phyloP scores from a whole-genome alignment of 805 yeast species.

The Starmerella scarabaei region DNA sequence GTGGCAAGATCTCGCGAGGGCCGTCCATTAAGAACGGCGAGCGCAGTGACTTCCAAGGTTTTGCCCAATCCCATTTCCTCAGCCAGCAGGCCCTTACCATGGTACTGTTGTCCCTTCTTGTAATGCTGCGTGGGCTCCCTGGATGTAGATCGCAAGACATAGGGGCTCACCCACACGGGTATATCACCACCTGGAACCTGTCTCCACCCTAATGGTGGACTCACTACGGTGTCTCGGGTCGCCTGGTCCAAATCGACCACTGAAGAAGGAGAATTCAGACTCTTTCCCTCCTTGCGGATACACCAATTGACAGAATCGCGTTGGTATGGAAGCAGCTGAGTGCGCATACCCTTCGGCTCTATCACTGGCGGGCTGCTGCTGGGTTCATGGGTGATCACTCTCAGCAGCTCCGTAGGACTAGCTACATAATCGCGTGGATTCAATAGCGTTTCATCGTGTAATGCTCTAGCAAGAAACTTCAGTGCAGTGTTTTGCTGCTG shows the following conservation, averaged over 20 bases:
- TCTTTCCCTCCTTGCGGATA: constrained; percentile 28
- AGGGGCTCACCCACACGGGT: constrained; percentile 24
- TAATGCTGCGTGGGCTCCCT: constrained; percentile 7
- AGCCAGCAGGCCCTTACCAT: constrained; percentile 57
- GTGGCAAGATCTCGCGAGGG: neutral
- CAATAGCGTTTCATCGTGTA: constrained; percentile 9
- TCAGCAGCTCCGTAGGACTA: constrained; percentile 10
- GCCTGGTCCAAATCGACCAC: constrained; percentile 19
- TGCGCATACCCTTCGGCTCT: constrained; percentile 8
- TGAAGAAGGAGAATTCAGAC: constrained; percentile 6
- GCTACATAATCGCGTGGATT: constrained; percentile 11
- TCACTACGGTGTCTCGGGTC: constrained; percentile 16
- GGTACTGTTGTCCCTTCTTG: constrained; percentile 1
- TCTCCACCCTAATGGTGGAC: constrained; percentile 24
- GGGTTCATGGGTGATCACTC: constrained; percentile 8
- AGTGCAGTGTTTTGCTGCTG: constrained; percentile 2
- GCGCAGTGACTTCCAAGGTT: constrained; percentile 69
- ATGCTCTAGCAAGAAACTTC: constrained; percentile 11
- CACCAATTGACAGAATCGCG: constrained; percentile 29
- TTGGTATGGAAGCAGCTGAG: constrained; percentile 26
- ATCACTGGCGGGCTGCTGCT: constrained; percentile 6
- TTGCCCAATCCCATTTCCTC: constrained; percentile 99
- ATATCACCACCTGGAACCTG: constrained; percentile 8
- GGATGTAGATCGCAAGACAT: constrained; percentile 6
- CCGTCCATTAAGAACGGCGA: constrained; percentile 51